These are phyloP conservation scores for Saposhnikovia divaricata DNA, from an alignment of 129 eudicot species.

Conservation along the genomic window DNA sequence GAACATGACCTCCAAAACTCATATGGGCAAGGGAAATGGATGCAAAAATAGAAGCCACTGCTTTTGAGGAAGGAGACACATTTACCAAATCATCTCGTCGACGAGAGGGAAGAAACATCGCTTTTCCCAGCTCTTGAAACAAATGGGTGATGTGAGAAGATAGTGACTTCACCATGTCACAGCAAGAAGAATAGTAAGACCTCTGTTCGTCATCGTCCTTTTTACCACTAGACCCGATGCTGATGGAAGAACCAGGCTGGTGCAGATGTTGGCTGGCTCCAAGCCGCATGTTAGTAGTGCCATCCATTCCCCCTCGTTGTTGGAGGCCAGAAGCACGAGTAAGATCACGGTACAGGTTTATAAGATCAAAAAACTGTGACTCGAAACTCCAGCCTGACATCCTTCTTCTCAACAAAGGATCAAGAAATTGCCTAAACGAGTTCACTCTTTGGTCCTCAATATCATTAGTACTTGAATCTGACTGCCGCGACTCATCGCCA, in stretches of 20 bases:
- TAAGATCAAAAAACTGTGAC: constrained; percentile 84
- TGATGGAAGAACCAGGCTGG: constrained; percentile 44
- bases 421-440: constrained; percentile 86
- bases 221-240: constrained; percentile 23
- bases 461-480: constrained; percentile 38
- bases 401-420: constrained; percentile 76
- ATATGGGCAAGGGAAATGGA: constrained; percentile 62
- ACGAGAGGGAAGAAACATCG: constrained; percentile 80
- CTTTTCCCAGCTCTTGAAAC: constrained; percentile 95
- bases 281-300: constrained; percentile 29
- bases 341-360: constrained; percentile 70
- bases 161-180: constrained; percentile 79
- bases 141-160: constrained; percentile 74
- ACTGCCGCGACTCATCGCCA: constrained; percentile 32
- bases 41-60: constrained; percentile 82
- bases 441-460: constrained; percentile 70
- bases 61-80: constrained; percentile 70
- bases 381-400: constrained; percentile 93
- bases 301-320: constrained; percentile 31
- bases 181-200: constrained; percentile 64
- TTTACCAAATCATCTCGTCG: constrained; percentile 76
- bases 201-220: constrained; percentile 65
- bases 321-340: constrained; percentile 67
- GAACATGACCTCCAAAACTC: constrained; percentile 68
- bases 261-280: constrained; percentile 43